phyloP scores from a whole-genome alignment of 495 filamentous ascomycete genomes.

The Lasiosphaeriaceae sp. region DNA sequence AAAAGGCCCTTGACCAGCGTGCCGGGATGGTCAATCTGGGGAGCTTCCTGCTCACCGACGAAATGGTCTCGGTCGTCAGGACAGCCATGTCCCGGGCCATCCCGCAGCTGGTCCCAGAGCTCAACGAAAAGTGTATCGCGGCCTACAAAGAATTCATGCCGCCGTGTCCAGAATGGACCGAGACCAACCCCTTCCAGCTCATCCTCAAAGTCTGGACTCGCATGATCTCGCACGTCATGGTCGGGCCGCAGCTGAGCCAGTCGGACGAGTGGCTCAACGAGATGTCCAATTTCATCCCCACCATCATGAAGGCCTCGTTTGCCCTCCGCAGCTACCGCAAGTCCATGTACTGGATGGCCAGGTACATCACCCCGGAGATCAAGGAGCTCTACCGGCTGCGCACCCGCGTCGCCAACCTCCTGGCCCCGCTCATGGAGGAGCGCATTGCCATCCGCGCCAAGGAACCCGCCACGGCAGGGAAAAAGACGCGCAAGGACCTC shows the following conservation, averaged over 20 bases:
- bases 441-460: background rate
- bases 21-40: too few relatives aligned
- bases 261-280: background rate
- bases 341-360: background rate
- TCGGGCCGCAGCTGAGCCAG: background rate
- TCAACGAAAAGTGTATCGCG: too few relatives aligned
- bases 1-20: background rate
- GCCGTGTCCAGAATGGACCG: background rate
- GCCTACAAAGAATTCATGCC: too few relatives aligned
- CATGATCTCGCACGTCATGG: background rate
- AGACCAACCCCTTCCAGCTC: background rate
- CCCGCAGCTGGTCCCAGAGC: too few relatives aligned
- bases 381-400: background rate
- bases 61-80: too few relatives aligned
- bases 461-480: background rate
- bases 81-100: too few relatives aligned
- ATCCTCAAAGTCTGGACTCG: background rate
- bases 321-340: background rate
- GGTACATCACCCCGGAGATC: background rate
- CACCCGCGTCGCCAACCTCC: background rate
- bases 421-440: background rate
- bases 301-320: background rate
- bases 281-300: background rate
- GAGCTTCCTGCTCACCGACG: too few relatives aligned
- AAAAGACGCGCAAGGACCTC: background rate